A percentile compares a stretch with the other conserved stretches of the same genome.
Conservation (phyloP, 345 rosid species). For the Cardamine resedifolia region DNA sequence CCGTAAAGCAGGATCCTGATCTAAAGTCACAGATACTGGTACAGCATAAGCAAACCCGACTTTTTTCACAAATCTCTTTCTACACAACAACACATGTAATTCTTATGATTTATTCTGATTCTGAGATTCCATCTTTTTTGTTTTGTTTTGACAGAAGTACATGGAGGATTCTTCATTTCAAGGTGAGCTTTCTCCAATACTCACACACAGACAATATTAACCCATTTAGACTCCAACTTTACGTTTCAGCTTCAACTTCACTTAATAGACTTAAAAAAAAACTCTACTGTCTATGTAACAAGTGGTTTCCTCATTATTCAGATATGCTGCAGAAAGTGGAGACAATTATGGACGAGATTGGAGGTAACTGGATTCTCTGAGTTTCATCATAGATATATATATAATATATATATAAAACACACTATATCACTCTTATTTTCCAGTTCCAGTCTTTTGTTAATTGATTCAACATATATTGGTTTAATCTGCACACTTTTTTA, state of each 20-base stretch:
- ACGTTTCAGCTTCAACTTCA: slow-evolving; percentile 11
- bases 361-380: slow-evolving; percentile 42
- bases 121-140: slow-evolving; percentile 18
- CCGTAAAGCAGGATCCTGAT: slow-evolving; percentile 41
- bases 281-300: neutral
- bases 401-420: no score
- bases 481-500: neutral
- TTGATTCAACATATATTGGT: neutral
- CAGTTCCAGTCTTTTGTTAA: slow-evolving; percentile 11
- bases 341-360: slow-evolving; percentile 58
- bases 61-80: neutral
- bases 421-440: neutral
- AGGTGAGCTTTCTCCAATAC: slow-evolving; percentile 47
- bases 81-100: slow-evolving; percentile 4
- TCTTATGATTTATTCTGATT: slow-evolving; percentile 25
- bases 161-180: slow-evolving; percentile 88
- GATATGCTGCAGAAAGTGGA: slow-evolving; percentile 80
- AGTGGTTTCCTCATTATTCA: slow-evolving; percentile 36
- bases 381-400: neutral
- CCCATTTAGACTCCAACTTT: slow-evolving; percentile 3
- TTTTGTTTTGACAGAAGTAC: slow-evolving; percentile 57
- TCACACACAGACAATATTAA: neutral
- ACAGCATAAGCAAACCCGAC: slow-evolving; percentile 17
- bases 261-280: neutral
- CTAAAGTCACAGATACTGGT: slow-evolving; percentile 81